phyloP scores from a whole-genome alignment of 164 flowering plant species.

The Amborella trichopoda region DNA sequence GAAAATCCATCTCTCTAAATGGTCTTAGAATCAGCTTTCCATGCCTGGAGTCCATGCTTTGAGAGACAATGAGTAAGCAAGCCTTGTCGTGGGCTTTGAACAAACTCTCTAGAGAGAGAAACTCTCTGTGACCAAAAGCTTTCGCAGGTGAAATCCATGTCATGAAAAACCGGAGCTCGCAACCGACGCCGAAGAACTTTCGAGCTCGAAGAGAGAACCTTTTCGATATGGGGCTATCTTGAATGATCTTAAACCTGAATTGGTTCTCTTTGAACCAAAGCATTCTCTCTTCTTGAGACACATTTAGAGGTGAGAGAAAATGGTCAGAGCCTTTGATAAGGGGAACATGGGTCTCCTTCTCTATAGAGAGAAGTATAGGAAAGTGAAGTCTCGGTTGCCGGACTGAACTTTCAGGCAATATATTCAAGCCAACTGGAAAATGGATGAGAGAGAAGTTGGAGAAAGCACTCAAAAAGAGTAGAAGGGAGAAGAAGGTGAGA shows the following conservation, averaged over 20 bases:
- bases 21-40: constrained; percentile 46
- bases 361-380: constrained; percentile 4
- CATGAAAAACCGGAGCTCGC: constrained; percentile 58
- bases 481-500: constrained; percentile 14
- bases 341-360: constrained; percentile 7
- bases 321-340: constrained; percentile 1
- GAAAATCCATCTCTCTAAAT: constrained; percentile 23
- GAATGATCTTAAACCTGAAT: constrained; percentile 18
- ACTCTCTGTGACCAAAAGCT: constrained; percentile 41
- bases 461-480: constrained; percentile 9
- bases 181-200: constrained; percentile 22
- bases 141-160: constrained; percentile 68
- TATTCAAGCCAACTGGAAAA: background rate
- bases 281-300: constrained; percentile 13
- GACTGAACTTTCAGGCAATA: background rate
- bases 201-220: constrained; percentile 12
- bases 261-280: constrained; percentile 19
- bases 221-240: constrained; percentile 8
- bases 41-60: constrained; percentile 34
- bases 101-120: constrained; percentile 44
- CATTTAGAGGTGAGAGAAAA: constrained; percentile 11
- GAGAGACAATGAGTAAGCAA: constrained; percentile 61
- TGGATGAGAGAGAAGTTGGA: constrained; percentile 9
- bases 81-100: constrained; percentile 60
- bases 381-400: constrained; percentile 1